Evolutionary conservation across 1,139 yeast genomes (phyloP), one percentile per base, ranked within the genome.

Genomic region (Yamadazyma mexicana): DNA sequence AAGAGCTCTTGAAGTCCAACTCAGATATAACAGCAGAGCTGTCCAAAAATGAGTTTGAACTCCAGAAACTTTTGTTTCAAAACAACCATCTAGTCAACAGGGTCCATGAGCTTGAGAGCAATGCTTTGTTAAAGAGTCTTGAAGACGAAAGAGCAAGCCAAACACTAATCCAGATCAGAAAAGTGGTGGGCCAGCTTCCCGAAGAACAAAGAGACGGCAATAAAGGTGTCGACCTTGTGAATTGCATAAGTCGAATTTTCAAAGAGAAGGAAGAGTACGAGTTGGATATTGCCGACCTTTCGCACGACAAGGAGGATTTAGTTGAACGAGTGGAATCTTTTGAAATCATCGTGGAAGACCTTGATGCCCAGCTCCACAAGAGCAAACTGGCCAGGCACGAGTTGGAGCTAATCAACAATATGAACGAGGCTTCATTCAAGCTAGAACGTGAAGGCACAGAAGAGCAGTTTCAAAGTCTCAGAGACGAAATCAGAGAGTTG

Each of bases 101-200:
- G 12, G 26, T 22, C 17, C 40, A 38, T 16, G 12, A 38, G 18
- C 29, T 38, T 10, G 35, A 38, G 26, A 38, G 41, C 22, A 18
- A 31, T 8, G 35, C 22, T 5, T 27, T 30, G 24, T 11, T 31
- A 12, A 18, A 27, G 15, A 23, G 22, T 12, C 27, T 35, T n/a
- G 17, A 26, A 10, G 15, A 31, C 3, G 31, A 34, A 14, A 30
- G 10, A 11, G 30, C 11, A 17, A 8, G 12, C 12, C 3, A 18
- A 5, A 28, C 14, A 8, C 16, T 28, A 12, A 10, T 6, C 3
- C 15, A 28, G 11, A 28, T 28, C 16, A 28, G 6, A 7, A 20
- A 16, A 3, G 5, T 28, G 20, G 31, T 28, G 18, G 22, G 20
- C 9, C 6, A 28, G 16, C 12, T 28, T 7, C 20, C n/a, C 3